Evolutionary conservation across 139 green algal species (phyloP).

Genomic region (Zygnema cylindricum): DNA sequence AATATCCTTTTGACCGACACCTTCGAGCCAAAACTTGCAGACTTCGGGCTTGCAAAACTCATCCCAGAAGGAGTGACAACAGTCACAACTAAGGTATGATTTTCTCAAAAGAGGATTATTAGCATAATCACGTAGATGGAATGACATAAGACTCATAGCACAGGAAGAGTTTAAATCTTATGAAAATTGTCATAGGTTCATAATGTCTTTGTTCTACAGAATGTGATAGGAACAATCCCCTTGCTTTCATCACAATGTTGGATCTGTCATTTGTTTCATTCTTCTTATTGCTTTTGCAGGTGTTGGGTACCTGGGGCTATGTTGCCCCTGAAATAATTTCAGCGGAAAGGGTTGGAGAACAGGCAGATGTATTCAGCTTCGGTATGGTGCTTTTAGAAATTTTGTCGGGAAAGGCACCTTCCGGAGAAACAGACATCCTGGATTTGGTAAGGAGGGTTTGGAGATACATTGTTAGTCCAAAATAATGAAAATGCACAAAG

Average conservation of each 20-base stretch:
- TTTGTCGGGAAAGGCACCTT: constrained; percentile 62
- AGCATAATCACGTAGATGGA: not conserved
- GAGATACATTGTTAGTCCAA: too few species aligned
- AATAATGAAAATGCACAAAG: too few species aligned
- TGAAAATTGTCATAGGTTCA: not conserved
- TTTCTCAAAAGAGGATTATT: too few species aligned
- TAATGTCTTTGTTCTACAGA: constrained; percentile 2
- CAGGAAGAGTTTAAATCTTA: not conserved
- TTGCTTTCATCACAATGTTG: not conserved
- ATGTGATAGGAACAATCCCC: not conserved
- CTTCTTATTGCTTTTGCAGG: constrained; percentile 35
- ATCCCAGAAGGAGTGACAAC: constrained; percentile 22
- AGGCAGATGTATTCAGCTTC: constrained; percentile 71
- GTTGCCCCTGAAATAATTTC: constrained; percentile 67
- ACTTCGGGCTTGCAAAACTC: constrained; percentile 28
- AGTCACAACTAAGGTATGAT: constrained; percentile 22
- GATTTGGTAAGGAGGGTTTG: constrained; percentile 49
- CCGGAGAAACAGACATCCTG: constrained; percentile 31
- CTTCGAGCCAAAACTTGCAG: constrained; percentile 39
- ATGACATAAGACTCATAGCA: not conserved
- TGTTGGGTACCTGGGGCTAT: constrained; percentile 70
- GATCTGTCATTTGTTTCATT: not conserved
- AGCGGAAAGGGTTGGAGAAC: constrained; percentile 60
- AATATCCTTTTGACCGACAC: constrained; percentile 30
- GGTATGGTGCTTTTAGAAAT: constrained; percentile 73